Base-by-base conservation (phyloP, 129 eudicot genomes). In the Scalesia atractyloides region DNA sequence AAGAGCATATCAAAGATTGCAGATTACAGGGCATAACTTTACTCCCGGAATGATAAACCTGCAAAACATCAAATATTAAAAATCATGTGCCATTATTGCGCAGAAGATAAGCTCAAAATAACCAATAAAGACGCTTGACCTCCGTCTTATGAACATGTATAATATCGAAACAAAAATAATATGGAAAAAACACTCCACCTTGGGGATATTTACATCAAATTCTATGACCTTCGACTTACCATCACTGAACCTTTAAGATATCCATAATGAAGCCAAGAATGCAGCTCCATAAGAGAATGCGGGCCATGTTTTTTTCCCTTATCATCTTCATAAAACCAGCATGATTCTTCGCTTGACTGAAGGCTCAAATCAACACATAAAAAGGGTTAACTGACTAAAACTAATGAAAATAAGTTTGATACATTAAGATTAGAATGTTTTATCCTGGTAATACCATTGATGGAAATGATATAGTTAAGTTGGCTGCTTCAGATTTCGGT, bases 221-320 rank as follows among this genome's bases (percentile, higher is more conserved):
- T 33, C 30, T 69, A 49, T 14, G 46, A 76, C 60, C 69, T 60
- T 41, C 65, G 44, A 53, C 90, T 84, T 78, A 94, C 99, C 99
- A 79, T 86, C 58, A 74, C 66, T 50, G 97, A 88, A 75, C 77
- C 84, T 7, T 62, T 77, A 54, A 90, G 84, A 80, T 94, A 86
- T 53, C 97, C 97, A 75, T 82, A 80, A 72, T 88, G 86, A 77
- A 74, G 87, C 99, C 99, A 94, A n/a, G 90, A 81, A 72, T 94
- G 76, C 49, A 94, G 96, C 57, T 94, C 97, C 34, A 80, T 69
- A 68, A 90, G 91, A 67, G 99, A 80, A 87, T 94, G 91, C 4
- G 99, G 99, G 20, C 99, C 99, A 60, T 79, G 92, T 74, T 81
- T 88, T 70, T 74, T 80, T 68, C 97, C 97, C 64, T 84, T 69